phyloP scores from a whole-genome alignment of 768 basidiomycete species.

The Kwoniella botswanensis region DNA sequence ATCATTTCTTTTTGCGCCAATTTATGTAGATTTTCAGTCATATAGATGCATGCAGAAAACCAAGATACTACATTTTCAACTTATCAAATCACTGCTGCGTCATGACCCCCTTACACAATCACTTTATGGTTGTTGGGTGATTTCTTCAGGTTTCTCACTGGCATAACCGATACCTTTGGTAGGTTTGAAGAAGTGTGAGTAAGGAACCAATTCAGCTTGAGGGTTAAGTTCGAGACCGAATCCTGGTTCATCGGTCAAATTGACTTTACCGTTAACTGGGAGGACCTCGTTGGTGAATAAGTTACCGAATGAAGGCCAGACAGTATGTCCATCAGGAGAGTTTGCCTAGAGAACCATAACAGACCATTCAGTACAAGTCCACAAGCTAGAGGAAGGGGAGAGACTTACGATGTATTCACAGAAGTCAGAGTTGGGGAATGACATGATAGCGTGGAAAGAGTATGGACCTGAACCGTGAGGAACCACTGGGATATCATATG shows the following conservation, averaged over 20 bases:
- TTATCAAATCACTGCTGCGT: neutral
- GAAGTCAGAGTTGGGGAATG: constrained; percentile 59
- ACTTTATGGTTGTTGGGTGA: constrained; percentile 1
- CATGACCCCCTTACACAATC: neutral
- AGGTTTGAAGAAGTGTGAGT: constrained; percentile 45
- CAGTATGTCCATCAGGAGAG: constrained; percentile 60
- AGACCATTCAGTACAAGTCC: neutral
- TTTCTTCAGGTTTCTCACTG: constrained; percentile 26
- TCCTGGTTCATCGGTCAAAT: constrained; percentile 59
- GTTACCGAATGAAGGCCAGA: constrained; percentile 61
- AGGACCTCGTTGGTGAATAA: constrained; percentile 61
- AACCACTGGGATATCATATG: constrained; percentile 63
- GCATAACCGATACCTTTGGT: constrained; percentile 39
- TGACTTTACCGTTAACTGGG: constrained; percentile 59
- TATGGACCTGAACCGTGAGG: constrained; percentile 64
- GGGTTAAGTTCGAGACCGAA: constrained; percentile 62
- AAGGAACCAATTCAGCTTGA: constrained; percentile 56
- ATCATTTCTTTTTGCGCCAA: too few relatives aligned
- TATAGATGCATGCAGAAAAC: neutral
- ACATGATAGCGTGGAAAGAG: constrained; percentile 62
- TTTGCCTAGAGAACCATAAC: constrained; percentile 53
- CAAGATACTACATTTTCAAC: neutral
- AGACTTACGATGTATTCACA: constrained; percentile 55
- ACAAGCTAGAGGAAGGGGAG: neutral
- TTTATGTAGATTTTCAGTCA: neutral